These are phyloP conservation scores for Venturia carpophila DNA, from an alignment of 2,329 filamentous ascomycete species.

Conservation along the genomic window DNA sequence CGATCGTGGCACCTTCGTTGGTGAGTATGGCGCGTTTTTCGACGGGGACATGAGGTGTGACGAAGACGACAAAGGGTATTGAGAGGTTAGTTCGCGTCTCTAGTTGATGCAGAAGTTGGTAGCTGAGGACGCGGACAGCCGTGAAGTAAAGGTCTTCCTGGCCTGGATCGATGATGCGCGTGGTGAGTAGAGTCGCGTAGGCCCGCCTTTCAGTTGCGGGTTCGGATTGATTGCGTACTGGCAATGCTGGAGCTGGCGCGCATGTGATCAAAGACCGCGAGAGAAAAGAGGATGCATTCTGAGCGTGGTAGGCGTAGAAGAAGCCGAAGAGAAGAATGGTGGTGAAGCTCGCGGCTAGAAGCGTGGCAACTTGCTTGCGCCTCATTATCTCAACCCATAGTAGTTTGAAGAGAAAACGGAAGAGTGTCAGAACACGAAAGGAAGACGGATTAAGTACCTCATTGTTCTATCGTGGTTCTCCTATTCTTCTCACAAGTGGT, in stretches of 20 bases:
- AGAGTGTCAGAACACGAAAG: neutral
- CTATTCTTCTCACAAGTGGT: neutral
- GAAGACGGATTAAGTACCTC: neutral
- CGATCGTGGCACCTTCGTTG: constrained; percentile 16
- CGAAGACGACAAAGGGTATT: constrained; percentile 20
- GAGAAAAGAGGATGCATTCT: neutral
- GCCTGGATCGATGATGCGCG: neutral
- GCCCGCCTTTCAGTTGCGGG: neutral
- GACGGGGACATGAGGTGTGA: constrained; percentile 15
- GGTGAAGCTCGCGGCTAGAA: neutral
- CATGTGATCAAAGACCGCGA: neutral
- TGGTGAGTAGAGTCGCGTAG: constrained; percentile 7
- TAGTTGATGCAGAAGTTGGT: constrained; percentile 18
- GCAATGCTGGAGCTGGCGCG: neutral
- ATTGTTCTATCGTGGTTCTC: neutral
- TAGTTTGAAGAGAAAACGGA: neutral
- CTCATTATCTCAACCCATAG: constrained; percentile 7
- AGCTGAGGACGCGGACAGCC: constrained; percentile 18
- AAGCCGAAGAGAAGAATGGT: neutral
- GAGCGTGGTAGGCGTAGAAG: constrained; percentile 1
- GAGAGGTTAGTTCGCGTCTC: constrained; percentile 3
- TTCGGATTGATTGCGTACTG: neutral
- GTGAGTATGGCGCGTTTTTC: constrained; percentile 12
- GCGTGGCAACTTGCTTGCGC: neutral
- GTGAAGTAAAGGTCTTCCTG: constrained; percentile 19